A percentile compares a stretch with the other conserved stretches of the same genome.
phyloP scores from a whole-genome alignment of 495 filamentous ascomycete genomes.

The Viridothelium virens region DNA sequence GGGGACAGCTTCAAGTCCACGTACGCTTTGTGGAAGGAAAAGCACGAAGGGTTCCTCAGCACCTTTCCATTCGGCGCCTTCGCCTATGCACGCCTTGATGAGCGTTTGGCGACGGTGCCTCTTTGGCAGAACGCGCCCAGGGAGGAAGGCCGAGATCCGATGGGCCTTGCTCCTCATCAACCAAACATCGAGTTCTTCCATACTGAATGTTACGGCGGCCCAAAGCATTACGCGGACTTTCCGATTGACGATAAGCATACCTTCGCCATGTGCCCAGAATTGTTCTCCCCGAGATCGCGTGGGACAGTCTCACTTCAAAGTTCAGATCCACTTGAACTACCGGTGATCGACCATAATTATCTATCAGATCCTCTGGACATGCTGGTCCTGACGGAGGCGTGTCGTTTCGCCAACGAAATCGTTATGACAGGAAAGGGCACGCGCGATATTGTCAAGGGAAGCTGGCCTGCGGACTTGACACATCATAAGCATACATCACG shows the following conservation, averaged over 20 bases:
- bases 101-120: conserved; percentile 40
- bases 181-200: conserved; percentile 48
- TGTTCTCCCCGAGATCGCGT: conserved; percentile 23
- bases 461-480: conserved; percentile 43
- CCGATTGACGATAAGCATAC: conserved; percentile 39
- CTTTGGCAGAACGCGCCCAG: conserved; percentile 40
- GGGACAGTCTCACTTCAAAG: conserved; percentile 2
- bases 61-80: conserved; percentile 49
- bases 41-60: conserved; percentile 43
- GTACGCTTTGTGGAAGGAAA: conserved; percentile 43
- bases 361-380: conserved; percentile 44
- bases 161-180: conserved; percentile 43
- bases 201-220: conserved; percentile 48
- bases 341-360: conserved; percentile 46
- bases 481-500: conserved; percentile 42
- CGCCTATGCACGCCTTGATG: conserved; percentile 45
- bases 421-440: conserved; percentile 46
- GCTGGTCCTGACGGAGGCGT: conserved; percentile 43
- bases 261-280: conserved; percentile 34
- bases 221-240: conserved; percentile 43
- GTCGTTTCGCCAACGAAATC: conserved; percentile 47
- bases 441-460: conserved; percentile 48
- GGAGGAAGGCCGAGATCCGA: conserved; percentile 43
- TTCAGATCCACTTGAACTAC: conserved; percentile 36
- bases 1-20: conserved; percentile 34